phyloP scores from a whole-genome alignment of 116 monocot species.

The Zostera marina region DNA sequence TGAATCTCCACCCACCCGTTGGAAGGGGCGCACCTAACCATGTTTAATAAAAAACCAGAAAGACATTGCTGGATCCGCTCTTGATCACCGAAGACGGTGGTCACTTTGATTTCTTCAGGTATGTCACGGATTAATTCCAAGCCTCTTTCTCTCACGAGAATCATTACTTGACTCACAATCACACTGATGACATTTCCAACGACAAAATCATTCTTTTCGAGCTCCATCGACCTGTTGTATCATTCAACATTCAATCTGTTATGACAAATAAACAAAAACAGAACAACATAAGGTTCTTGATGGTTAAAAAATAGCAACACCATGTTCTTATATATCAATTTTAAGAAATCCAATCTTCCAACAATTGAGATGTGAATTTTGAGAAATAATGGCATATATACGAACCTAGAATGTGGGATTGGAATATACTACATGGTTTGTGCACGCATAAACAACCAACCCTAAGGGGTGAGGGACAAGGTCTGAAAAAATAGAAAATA shows the following conservation, averaged over 20 bases:
- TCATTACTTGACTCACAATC: slow-evolving; percentile 89
- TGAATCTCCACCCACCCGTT: slow-evolving; percentile 86
- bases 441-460: no score
- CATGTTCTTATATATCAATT: no score
- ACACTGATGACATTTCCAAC: slow-evolving; percentile 69
- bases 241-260: neutral
- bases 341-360: no score
- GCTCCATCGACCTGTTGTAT: slow-evolving; percentile 35
- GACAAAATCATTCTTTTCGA: slow-evolving; percentile 53
- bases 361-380: no score
- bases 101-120: slow-evolving; percentile 73
- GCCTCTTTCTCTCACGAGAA: slow-evolving; percentile 63
- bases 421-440: no score
- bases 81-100: slow-evolving; percentile 65
- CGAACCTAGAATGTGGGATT: neutral
- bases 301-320: no score
- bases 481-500: no score
- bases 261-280: no score
- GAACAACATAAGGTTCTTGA: no score
- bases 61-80: slow-evolving; percentile 69
- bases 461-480: no score
- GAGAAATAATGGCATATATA: no score
- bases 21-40: slow-evolving; percentile 55
- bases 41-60: slow-evolving; percentile 63
- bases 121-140: slow-evolving; percentile 76